phyloP scores from a whole-genome alignment of 306 rosid genomes.

The Vigna angularis region DNA sequence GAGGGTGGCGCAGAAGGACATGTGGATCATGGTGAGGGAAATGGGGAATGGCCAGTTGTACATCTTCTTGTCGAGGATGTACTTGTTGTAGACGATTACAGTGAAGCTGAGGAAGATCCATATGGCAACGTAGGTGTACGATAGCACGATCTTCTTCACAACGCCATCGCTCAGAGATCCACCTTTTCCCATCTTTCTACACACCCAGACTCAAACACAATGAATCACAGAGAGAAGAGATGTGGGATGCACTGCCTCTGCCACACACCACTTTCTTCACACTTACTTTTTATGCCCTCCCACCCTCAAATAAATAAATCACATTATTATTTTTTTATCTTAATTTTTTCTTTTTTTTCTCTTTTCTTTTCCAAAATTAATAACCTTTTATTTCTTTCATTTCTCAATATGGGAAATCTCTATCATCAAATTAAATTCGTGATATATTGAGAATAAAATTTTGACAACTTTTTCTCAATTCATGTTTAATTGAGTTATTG shows the following conservation, averaged over 20 bases:
- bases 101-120: conserved; percentile 99
- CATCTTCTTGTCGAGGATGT: conserved; percentile 90
- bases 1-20: conserved; percentile 91
- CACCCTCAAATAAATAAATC: too few relatives aligned
- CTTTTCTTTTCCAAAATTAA: too few relatives aligned
- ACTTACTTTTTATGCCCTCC: neutral
- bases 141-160: conserved; percentile 77
- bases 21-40: conserved; percentile 97
- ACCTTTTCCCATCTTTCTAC: conserved; percentile 55
- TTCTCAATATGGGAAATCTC: neutral
- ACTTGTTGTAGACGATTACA: conserved; percentile 95
- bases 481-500: too few relatives aligned
- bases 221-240: neutral
- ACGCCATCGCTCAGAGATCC: conserved; percentile 76
- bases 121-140: conserved; percentile 81
- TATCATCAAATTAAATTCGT: neutral
- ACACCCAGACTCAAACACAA: too few relatives aligned
- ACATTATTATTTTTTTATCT: too few relatives aligned
- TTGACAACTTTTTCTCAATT: too few relatives aligned
- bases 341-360: too few relatives aligned
- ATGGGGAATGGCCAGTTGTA: conserved; percentile 97
- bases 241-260: neutral
- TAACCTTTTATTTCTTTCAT: too few relatives aligned
- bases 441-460: too few relatives aligned
- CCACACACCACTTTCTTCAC: neutral